Base-by-base conservation (phyloP, 2,329 filamentous ascomycete species). In the Coleophoma crateriformis region DNA sequence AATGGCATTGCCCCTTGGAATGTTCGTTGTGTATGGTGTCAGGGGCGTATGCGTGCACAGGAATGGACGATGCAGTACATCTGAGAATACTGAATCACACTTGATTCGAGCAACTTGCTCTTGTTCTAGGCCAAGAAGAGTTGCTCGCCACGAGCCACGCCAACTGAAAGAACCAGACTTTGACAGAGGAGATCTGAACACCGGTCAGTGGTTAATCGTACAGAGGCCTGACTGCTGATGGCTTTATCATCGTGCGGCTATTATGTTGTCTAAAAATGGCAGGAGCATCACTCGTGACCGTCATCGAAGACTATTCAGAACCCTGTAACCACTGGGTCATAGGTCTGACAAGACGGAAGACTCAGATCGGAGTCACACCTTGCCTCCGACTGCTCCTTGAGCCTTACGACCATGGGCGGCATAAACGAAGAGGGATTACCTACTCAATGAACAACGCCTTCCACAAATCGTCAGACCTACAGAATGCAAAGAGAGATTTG, bases 61-160 rank as follows among this genome's bases (percentile, higher is more conserved):
- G 66, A 95, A 97, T 0, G 92, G 92, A 10, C 91, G 82, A 67
- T 96, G 89, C 20, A 97, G 76, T 7, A 88, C 84, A 68, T 99
- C 92, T 13, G 92, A 96, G 67, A 88, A 97, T 46, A 97, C 82
- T 60, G 84, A 81, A 46, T 77, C 77, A 69, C 91, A 96, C 58
- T 87, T 78, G 34, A 95, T 72, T 12, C 69, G 73, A 35, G 81
- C 75, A 44, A 79, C 73, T 50, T 75, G 71, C 17, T 62, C 54
- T 1, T 74, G 65, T 1, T 75, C 71, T 13, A 88, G 72, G 34
- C 76, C 76, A 37, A 95, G 76, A 59, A 85, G 81, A 1, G 90
- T 95, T 32, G 84, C 82, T 58, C 88, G 84, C 92, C 92, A 97
- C 47, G 87, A 87, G 41, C 89, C 88, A 60, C 75, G 81, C 92